Conservation (phyloP, 2,329 filamentous ascomycete species). For the Nannizzia gypsea region DNA sequence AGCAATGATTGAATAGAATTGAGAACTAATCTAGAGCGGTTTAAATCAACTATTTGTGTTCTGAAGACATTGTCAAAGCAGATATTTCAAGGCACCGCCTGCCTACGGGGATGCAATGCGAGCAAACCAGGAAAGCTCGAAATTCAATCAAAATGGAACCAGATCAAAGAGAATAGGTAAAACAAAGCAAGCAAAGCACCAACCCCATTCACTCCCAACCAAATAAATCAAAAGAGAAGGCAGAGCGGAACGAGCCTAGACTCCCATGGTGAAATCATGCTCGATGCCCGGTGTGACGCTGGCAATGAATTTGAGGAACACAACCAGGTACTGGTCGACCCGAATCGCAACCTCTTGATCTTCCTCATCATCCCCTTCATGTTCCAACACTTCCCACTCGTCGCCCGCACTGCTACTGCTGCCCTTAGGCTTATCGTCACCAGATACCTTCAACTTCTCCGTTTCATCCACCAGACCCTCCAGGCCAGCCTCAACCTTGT, state of each 20-base stretch:
- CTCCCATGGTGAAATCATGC: constrained; percentile 94
- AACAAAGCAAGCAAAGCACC: background rate
- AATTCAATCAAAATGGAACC: too few species aligned
- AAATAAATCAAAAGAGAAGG: background rate
- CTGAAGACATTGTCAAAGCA: too few species aligned
- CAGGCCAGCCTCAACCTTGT: constrained; percentile 51
- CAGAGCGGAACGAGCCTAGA: constrained; percentile 39
- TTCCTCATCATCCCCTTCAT: constrained; percentile 37
- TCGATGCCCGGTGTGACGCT: constrained; percentile 95
- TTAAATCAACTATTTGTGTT: too few species aligned
- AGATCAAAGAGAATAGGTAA: background rate
- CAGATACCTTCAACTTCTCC: constrained; percentile 46
- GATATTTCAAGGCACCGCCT: too few species aligned
- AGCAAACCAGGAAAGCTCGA: too few species aligned
- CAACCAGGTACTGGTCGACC: constrained; percentile 42
- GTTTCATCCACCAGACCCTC: constrained; percentile 80
- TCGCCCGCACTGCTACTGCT: constrained; percentile 37
- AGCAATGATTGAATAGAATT: too few species aligned
- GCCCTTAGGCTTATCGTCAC: constrained; percentile 25
- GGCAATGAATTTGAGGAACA: constrained; percentile 56
- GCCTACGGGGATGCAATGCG: too few species aligned
- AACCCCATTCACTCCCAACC: background rate
- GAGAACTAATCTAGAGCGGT: too few species aligned
- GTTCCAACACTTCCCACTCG: constrained; percentile 53
- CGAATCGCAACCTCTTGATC: constrained; percentile 37